Percentiles rank a stretch among this genome's conserved stretches.
These are phyloP conservation scores for Aspergillus thermomutatus DNA, from an alignment of 2,329 filamentous ascomycete genomes.

Conservation along the genomic window DNA sequence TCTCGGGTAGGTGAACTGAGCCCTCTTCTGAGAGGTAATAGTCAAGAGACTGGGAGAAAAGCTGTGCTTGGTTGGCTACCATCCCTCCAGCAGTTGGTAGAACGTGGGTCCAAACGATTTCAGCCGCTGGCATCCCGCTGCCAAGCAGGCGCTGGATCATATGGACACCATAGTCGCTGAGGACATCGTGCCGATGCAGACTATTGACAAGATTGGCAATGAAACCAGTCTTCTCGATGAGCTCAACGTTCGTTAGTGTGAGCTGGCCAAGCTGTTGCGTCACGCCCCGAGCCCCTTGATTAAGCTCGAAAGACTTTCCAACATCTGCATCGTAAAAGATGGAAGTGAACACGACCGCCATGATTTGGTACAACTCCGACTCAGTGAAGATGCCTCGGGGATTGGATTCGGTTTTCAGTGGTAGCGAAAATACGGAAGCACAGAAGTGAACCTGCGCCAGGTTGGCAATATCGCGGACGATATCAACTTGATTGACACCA, in stretches of 20 bases:
- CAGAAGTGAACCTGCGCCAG: constrained; percentile 54
- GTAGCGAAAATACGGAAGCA: constrained; percentile 53
- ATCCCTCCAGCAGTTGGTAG: constrained; percentile 56
- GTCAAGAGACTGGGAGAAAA: constrained; percentile 57
- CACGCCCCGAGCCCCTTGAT: constrained; percentile 46
- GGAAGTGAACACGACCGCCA: constrained; percentile 51
- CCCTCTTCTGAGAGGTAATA: constrained; percentile 54
- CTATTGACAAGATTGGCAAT: constrained; percentile 40
- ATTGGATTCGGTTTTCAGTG: constrained; percentile 52
- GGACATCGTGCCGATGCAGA: constrained; percentile 39
- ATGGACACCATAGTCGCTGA: constrained; percentile 54
- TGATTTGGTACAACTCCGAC: constrained; percentile 52
- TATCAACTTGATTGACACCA: constrained; percentile 45
- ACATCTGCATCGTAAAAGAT: constrained; percentile 56
- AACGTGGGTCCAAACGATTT: constrained; percentile 56
- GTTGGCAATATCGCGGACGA: constrained; percentile 51
- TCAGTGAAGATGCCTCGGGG: constrained; percentile 53
- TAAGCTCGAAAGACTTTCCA: constrained; percentile 51
- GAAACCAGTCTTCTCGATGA: constrained; percentile 41
- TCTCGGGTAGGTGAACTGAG: constrained; percentile 45
- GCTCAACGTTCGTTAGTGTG: constrained; percentile 48
- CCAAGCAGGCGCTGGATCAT: constrained; percentile 54
- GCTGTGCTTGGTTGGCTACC: constrained; percentile 56
- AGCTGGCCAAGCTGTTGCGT: constrained; percentile 50
- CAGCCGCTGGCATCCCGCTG: constrained; percentile 44